Evolutionary conservation across 805 yeast species (phyloP).

Genomic region (Metschnikowia lachancei): DNA sequence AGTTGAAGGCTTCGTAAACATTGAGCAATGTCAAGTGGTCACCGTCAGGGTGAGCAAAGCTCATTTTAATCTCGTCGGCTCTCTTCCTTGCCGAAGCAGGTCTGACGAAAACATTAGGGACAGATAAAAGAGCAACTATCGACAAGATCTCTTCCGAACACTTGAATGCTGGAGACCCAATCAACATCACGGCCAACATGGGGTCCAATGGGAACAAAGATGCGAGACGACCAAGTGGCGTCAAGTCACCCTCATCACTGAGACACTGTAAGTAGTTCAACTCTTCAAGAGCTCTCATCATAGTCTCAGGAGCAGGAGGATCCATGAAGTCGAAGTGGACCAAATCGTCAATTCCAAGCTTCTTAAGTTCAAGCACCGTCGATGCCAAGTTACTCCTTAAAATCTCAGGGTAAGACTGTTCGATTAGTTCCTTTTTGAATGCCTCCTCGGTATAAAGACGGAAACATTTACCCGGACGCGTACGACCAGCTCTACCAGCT

Average conservation of each 20-base stretch:
- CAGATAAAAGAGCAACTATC: conserved; percentile 85
- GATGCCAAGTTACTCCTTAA: conserved; percentile 85
- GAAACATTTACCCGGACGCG: conserved; percentile 97
- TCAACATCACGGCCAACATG: conserved; percentile 87
- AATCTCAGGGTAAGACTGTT: conserved; percentile 95
- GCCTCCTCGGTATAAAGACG: conserved; percentile 96
- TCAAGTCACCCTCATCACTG: conserved; percentile 87
- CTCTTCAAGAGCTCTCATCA: conserved; percentile 98
- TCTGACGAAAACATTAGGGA: conserved; percentile 91
- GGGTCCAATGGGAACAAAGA: conserved; percentile 96
- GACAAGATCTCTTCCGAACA: conserved; percentile 89
- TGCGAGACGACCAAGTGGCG: conserved; percentile 85
- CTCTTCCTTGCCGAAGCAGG: conserved; percentile 83
- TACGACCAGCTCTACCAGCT: conserved; percentile 99
- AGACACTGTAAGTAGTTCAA: conserved; percentile 85
- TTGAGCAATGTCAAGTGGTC: conserved; percentile 90
- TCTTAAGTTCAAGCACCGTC: conserved; percentile 89
- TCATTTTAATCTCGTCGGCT: conserved; percentile 86
- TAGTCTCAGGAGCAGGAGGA: conserved; percentile 99
- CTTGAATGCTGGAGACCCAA: conserved; percentile 78
- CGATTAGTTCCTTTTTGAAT: conserved; percentile 86
- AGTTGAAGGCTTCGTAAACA: conserved; percentile 79
- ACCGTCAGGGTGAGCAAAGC: conserved; percentile 90
- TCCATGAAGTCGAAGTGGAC: conserved; percentile 99
- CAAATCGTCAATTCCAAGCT: conserved; percentile 90